These are phyloP conservation scores for Didymella pinodella DNA, from an alignment of 2,329 filamentous ascomycete species.

Conservation along the genomic window DNA sequence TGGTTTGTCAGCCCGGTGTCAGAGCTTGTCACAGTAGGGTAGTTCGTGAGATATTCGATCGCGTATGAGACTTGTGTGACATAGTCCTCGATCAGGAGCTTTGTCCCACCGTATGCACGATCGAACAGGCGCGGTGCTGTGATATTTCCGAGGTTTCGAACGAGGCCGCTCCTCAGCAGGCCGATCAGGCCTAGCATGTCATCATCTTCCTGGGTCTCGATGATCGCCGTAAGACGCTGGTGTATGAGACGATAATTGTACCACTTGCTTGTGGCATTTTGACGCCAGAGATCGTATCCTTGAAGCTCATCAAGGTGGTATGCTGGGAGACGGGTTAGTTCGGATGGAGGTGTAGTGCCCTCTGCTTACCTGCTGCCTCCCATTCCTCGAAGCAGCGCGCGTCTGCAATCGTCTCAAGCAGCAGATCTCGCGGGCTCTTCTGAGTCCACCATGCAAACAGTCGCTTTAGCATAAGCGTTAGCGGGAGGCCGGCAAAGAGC, in stretches of 20 bases:
- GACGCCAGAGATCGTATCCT: slow-evolving; percentile 85
- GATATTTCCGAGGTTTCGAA: slow-evolving; percentile 92
- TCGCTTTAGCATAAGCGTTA: slow-evolving; percentile 62
- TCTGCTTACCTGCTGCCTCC: slow-evolving; percentile 67
- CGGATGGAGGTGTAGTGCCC: not conserved
- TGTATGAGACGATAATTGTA: slow-evolving; percentile 89
- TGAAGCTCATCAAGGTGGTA: slow-evolving; percentile 81
- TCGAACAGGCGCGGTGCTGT: slow-evolving; percentile 83
- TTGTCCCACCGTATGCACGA: slow-evolving; percentile 85
- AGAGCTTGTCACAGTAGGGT: slow-evolving; percentile 64
- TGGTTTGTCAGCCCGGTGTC: slow-evolving; percentile 69
- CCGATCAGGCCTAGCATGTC: slow-evolving; percentile 80
- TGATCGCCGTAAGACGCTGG: slow-evolving; percentile 75
- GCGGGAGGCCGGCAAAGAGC: slow-evolving; percentile 1
- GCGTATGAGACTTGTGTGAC: slow-evolving; percentile 83
- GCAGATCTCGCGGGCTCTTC: slow-evolving; percentile 69
- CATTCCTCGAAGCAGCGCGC: slow-evolving; percentile 82
- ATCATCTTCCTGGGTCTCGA: slow-evolving; percentile 71
- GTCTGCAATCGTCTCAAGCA: slow-evolving; percentile 70
- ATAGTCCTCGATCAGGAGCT: slow-evolving; percentile 90
- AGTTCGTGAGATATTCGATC: slow-evolving; percentile 75
- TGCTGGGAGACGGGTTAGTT: slow-evolving; percentile 54
- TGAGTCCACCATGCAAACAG: slow-evolving; percentile 71
- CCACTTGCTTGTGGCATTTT: slow-evolving; percentile 78
- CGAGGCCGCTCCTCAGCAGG: slow-evolving; percentile 75